A percentile compares a stretch with the other conserved stretches of the same genome.
phyloP scores from a whole-genome alignment of 2,329 filamentous ascomycete species.

The Cordyceps tenuipes region DNA sequence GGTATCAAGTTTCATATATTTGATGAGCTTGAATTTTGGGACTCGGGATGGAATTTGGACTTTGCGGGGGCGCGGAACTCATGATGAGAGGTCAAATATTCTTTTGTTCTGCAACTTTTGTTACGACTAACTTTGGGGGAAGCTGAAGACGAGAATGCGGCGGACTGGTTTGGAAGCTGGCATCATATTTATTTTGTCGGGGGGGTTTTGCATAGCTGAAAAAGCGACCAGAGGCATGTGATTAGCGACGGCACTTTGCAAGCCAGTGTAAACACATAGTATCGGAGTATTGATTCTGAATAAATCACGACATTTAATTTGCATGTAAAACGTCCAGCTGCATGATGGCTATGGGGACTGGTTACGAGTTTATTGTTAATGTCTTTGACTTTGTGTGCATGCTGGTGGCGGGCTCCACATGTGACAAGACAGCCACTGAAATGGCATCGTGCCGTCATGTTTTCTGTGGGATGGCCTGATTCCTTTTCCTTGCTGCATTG shows the following conservation, averaged over 20 bases:
- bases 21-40: conserved; percentile 8
- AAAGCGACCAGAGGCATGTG: conserved; percentile 9
- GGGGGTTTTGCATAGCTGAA: conserved; percentile 9
- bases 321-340: background rate
- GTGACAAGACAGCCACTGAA: background rate
- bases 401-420: background rate
- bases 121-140: conserved; percentile 4
- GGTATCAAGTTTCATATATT: conserved; percentile 6
- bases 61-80: conserved; percentile 7
- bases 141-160: background rate
- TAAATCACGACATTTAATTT: background rate
- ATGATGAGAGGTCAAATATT: conserved; percentile 10
- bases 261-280: conserved; percentile 7
- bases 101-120: conserved; percentile 5
- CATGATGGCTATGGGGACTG: background rate
- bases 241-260: conserved; percentile 11
- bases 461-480: background rate
- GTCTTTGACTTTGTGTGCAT: background rate
- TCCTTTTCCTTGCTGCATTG: background rate
- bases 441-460: background rate
- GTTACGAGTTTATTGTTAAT: too few species aligned
- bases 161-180: background rate
- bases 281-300: background rate
- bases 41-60: conserved; percentile 3
- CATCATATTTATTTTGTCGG: conserved; percentile 8